A percentile compares a stretch with the other conserved stretches of the same genome.
Conservation (phyloP, 2,329 filamentous ascomycete species). For the Colletotrichum musae region DNA sequence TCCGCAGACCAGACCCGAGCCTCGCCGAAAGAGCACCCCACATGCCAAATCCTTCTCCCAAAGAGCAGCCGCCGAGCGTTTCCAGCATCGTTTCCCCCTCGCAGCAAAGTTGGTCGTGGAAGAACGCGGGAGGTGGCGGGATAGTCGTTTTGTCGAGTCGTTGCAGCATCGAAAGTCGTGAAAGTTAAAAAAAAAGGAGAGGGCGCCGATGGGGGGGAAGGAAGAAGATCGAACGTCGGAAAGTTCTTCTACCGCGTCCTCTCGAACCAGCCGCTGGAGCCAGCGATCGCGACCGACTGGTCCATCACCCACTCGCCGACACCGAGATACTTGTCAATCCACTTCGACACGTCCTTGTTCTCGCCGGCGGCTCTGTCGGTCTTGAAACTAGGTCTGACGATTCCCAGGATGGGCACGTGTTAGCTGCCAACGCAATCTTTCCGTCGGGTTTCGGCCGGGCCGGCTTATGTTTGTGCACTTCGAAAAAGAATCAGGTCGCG, state of each 20-base stretch:
- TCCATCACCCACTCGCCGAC: conserved; percentile 99
- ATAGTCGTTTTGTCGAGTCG: conserved; percentile 1
- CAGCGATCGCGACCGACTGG: conserved; percentile 92
- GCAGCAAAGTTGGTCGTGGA: not conserved
- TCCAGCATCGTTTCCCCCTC: not conserved
- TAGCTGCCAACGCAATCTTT: conserved; percentile 50
- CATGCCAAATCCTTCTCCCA: not conserved
- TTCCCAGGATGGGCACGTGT: conserved; percentile 59
- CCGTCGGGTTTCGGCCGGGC: not conserved
- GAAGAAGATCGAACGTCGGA: not conserved
- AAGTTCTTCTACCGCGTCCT: conserved; percentile 76
- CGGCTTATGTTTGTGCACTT: not conserved
- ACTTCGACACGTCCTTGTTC: conserved; percentile 85
- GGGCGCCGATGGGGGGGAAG: not conserved
- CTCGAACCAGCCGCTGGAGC: conserved; percentile 91
- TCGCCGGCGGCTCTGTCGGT: conserved; percentile 85
- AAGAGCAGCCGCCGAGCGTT: conserved; percentile 25
- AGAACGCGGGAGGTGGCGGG: not conserved
- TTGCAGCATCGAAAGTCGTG: conserved; percentile 15
- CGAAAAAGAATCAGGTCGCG: not conserved
- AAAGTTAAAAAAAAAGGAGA: too few species aligned
- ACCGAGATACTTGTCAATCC: conserved; percentile 94
- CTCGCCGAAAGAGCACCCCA: conserved; percentile 6
- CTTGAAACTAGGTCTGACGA: conserved; percentile 82
- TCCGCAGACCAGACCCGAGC: conserved; percentile 7